Evolutionary conservation across 2,329 filamentous ascomycete species (phyloP).

Genomic region (Lecanicillium sp.): DNA sequence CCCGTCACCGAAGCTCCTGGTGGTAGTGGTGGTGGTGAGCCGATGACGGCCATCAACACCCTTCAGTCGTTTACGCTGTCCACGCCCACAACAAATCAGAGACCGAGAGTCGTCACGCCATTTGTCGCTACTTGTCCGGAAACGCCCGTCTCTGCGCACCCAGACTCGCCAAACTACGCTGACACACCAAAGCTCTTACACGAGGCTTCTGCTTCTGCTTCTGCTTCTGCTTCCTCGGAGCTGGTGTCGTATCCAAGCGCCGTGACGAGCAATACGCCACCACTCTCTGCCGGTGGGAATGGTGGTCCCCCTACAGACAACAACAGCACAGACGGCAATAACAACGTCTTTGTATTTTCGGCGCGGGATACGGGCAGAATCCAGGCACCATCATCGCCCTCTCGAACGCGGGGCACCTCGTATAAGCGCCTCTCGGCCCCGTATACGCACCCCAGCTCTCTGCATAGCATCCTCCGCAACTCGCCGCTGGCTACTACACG

Average conservation of each 20-base stretch:
- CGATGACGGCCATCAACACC: slow-evolving; percentile 41
- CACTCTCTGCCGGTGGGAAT: slow-evolving; percentile 47
- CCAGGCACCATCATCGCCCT: background rate
- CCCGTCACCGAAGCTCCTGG: slow-evolving; percentile 31
- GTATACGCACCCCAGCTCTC: slow-evolving; percentile 48
- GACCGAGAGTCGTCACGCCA: slow-evolving; percentile 31
- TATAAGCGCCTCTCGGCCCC: slow-evolving; percentile 24
- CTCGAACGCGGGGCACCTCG: slow-evolving; percentile 7
- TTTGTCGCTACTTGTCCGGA: slow-evolving; percentile 40
- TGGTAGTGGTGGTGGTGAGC: slow-evolving; percentile 28
- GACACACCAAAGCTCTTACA: no score
- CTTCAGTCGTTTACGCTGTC: slow-evolving; percentile 21
- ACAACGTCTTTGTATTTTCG: slow-evolving; percentile 39
- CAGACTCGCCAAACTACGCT: slow-evolving; percentile 16
- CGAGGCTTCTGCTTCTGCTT: no score
- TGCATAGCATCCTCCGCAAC: slow-evolving; percentile 59
- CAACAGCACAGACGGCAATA: slow-evolving; percentile 22
- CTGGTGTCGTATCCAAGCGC: slow-evolving; percentile 43
- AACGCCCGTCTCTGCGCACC: slow-evolving; percentile 37
- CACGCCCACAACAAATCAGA: slow-evolving; percentile 20
- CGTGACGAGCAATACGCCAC: slow-evolving; percentile 49
- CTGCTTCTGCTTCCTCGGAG: slow-evolving; percentile 36
- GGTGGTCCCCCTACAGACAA: slow-evolving; percentile 26
- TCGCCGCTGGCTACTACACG: slow-evolving; percentile 54
- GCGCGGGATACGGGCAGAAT: slow-evolving; percentile 25